Base-by-base conservation (phyloP, 2,329 filamentous ascomycete genomes). In the Paecilomyces niveus region DNA sequence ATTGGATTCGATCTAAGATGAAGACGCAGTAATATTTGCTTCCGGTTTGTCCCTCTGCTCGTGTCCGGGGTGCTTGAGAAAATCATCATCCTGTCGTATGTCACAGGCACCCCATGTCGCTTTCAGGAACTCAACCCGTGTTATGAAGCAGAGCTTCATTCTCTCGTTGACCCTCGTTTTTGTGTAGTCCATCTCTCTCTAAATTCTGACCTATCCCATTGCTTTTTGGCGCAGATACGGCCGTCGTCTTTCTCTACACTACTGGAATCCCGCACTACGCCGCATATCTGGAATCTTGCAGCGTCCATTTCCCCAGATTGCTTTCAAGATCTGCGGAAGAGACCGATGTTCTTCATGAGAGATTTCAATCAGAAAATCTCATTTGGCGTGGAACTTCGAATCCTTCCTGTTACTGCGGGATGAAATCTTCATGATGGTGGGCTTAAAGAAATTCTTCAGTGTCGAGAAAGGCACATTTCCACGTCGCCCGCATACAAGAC, bases 391-490 rank as follows among this genome's bases (percentile, higher is more conserved):
- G 10, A 52, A n/a, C 31, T 53, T 54, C 11, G 56, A 29, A 35
- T 54, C 29, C 52, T 55, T 35, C 21, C 62, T 53, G 58, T 45
- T 18, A 21, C 15, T 21, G 39, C 6, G 39, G 39, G n/a, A 45
- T n/a, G 18, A 18, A 18, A 13, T 45, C 2, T 45, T 45, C 39
- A 67, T 53, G 9, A 75, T 75, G 72, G 72, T 70, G 50, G 68
- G 61, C 31, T 60, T 75, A 33, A 72, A 65, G 61, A 72, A 67
- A 52, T 59, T 75, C n/a, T 74, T 75, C 50, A 62, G 64, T 26
- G 54, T 63, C 54, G 39, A 45, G 7, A 45, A 45, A 18, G 70
- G 10, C 21, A n/a, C 24, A 13, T 52, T n/a, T 45, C 39, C 18
- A 45, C 39, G 39, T 13, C 50, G 26, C 21, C 50, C 22, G 10